These are phyloP conservation scores for Solanum bukasovii DNA, from an alignment of 257 asterid genomes.

Conservation along the genomic window DNA sequence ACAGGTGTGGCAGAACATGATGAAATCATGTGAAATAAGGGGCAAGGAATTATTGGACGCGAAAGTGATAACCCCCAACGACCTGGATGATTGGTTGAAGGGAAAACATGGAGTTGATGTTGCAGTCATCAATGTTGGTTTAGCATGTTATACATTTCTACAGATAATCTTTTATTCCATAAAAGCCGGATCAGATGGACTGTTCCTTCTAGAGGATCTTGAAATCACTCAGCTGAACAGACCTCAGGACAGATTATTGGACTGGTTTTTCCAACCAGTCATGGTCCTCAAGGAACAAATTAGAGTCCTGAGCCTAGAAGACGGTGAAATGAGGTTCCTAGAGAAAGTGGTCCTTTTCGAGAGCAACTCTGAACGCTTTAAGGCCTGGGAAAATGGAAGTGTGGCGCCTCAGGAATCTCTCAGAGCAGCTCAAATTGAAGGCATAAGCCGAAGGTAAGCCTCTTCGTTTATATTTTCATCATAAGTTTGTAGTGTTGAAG, in stretches of 20 bases:
- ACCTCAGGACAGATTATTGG: constrained; percentile 76
- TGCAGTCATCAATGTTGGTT: constrained; percentile 40
- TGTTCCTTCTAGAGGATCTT: constrained; percentile 52
- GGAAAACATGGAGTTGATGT: constrained; percentile 45
- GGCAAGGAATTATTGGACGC: constrained; percentile 59
- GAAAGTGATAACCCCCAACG: constrained; percentile 37
- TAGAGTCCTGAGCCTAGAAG: constrained; percentile 51
- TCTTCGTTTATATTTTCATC: not conserved
- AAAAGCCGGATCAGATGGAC: constrained; percentile 52
- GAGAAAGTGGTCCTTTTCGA: constrained; percentile 66
- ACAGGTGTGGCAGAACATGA: constrained; percentile 78
- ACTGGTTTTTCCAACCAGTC: constrained; percentile 87
- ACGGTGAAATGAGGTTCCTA: constrained; percentile 54
- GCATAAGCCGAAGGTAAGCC: constrained; percentile 72
- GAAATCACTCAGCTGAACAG: constrained; percentile 70
- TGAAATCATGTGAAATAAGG: constrained; percentile 48
- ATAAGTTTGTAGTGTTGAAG: not conserved
- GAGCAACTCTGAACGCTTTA: constrained; percentile 37
- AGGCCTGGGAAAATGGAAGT: constrained; percentile 73
- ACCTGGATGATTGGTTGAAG: constrained; percentile 76
- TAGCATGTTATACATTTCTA: constrained; percentile 63
- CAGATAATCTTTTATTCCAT: constrained; percentile 56
- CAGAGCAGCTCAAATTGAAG: constrained; percentile 82
- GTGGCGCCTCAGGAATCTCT: constrained; percentile 49
- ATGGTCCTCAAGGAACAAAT: constrained; percentile 85